Conservation (phyloP, 805 yeast genomes). For the Lachancea waltii region DNA sequence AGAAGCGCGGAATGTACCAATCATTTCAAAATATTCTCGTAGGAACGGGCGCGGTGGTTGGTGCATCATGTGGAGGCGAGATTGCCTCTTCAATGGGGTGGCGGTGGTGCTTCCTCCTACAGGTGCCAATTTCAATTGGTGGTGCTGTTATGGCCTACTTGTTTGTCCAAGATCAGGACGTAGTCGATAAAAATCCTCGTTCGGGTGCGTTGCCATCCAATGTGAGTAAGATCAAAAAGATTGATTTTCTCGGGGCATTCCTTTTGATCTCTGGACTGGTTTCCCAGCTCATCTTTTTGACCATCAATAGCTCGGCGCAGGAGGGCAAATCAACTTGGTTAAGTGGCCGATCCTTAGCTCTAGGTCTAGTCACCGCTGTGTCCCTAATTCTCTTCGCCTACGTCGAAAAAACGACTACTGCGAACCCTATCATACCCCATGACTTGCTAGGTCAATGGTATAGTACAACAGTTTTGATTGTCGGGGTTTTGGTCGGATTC, state of each 20-base stretch:
- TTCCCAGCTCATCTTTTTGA: conserved; percentile 22
- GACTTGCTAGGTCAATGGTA: conserved; percentile 9
- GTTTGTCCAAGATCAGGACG: conserved; percentile 29
- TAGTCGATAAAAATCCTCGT: conserved; percentile 1
- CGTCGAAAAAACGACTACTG: conserved; percentile 13
- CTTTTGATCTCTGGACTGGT: conserved; percentile 32
- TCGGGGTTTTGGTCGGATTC: conserved; percentile 35
- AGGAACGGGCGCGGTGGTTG: conserved; percentile 41
- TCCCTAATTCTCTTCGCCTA: conserved; percentile 11
- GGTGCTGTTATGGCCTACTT: conserved; percentile 28
- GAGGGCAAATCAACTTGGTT: conserved; percentile 7
- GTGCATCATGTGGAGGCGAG: conserved; percentile 35
- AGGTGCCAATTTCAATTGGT: conserved; percentile 31
- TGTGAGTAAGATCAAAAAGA: conserved; percentile 15
- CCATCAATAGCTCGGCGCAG: conserved; percentile 9
- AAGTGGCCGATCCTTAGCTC: conserved; percentile 6
- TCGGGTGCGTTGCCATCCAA: not conserved
- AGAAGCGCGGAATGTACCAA: conserved; percentile 41
- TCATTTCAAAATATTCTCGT: conserved; percentile 44
- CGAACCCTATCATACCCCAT: conserved; percentile 17
- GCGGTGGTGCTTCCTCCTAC: conserved; percentile 37
- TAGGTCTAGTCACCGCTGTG: conserved; percentile 10
- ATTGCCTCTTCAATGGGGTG: conserved; percentile 35
- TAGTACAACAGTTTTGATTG: conserved; percentile 12
- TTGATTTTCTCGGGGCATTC: conserved; percentile 34